Base-by-base conservation (phyloP, 1,284 basidiomycete genomes). In the Puccinia novopanici region DNA sequence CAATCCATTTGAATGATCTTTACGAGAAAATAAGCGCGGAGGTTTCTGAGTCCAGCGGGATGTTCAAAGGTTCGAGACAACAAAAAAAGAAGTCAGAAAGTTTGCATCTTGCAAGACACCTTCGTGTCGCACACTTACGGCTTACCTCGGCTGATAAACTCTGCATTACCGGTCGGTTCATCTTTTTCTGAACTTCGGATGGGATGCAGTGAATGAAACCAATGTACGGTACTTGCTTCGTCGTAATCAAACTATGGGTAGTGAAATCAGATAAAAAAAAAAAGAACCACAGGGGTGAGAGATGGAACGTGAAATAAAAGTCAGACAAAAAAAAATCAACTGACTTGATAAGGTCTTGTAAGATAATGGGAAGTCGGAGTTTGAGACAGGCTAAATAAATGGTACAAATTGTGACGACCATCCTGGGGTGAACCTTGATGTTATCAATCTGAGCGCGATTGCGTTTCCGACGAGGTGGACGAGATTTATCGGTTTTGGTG, bases 261-360 rank as follows among this genome's bases (percentile, higher is more conserved):
- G 34, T 34, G 34, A 4, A 34, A 34, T 34, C 34, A 34, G 34
- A 34, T 34, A 34, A 2, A 34, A 2, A 34, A 34, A 34, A 34
- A 34, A 34, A 34, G 34, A 34, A 34, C 34, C 34, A 9, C 30
- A 40, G 17, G 40, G 30, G n/a, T 6, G 22, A 40, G 24, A 63
- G n/a, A 68, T 12, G 34, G 9, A n/a, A 52, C 8, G 17, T 30
- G 24, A 52, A 48, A 34, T 12, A 40, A 24, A 8, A 27, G 42
- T n/a, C n/a, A n/a, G n/a, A n/a, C n/a, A n/a, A n/a, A n/a, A n/a
- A n/a, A n/a, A n/a, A 48, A 27, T 27, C 4, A 27, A 50, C 63
- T 37, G 24, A 78, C 76, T 78, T 78, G 67, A 78, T 71, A 12
- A 78, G 50, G 55, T 78, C 76, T 59, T 78, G 76, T 45, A 78